These are phyloP conservation scores for Fusarium tuaranense DNA, from an alignment of 2,329 filamentous ascomycete genomes.

Conservation along the genomic window DNA sequence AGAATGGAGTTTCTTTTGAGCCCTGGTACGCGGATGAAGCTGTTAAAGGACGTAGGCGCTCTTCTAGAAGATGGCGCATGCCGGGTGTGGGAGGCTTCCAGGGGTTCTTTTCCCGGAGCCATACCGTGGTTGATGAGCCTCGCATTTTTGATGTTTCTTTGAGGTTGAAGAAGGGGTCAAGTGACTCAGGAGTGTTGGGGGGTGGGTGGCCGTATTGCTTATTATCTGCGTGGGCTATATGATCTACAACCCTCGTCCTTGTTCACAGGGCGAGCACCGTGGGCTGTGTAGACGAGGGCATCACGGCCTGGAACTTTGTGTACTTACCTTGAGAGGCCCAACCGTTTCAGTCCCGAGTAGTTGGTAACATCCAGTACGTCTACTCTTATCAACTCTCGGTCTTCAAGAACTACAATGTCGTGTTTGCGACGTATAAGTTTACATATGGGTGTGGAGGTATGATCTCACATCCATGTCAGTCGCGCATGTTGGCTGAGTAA, in stretches of 20 bases:
- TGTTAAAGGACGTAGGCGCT: neutral
- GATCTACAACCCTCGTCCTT: neutral
- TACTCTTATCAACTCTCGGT: no score
- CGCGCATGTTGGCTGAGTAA: no score
- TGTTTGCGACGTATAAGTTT: no score
- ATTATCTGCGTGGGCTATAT: neutral
- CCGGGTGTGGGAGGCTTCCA: neutral
- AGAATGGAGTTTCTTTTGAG: neutral
- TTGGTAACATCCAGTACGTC: no score
- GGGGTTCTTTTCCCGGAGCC: neutral
- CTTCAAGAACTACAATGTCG: no score
- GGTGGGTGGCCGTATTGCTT: neutral
- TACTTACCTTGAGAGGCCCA: no score
- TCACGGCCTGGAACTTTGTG: no score
- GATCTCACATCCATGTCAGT: no score
- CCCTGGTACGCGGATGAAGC: neutral
- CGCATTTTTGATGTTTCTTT: neutral
- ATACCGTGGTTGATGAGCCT: neutral
- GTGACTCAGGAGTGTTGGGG: neutral
- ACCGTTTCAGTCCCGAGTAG: no score
- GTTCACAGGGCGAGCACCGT: neutral
- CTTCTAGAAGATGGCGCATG: neutral
- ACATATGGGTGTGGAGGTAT: no score
- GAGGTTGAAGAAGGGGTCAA: neutral
- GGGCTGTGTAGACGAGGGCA: no score